These are phyloP conservation scores for Chaetomiaceae sp. DNA, from an alignment of 2,329 filamentous ascomycete species.

Conservation along the genomic window DNA sequence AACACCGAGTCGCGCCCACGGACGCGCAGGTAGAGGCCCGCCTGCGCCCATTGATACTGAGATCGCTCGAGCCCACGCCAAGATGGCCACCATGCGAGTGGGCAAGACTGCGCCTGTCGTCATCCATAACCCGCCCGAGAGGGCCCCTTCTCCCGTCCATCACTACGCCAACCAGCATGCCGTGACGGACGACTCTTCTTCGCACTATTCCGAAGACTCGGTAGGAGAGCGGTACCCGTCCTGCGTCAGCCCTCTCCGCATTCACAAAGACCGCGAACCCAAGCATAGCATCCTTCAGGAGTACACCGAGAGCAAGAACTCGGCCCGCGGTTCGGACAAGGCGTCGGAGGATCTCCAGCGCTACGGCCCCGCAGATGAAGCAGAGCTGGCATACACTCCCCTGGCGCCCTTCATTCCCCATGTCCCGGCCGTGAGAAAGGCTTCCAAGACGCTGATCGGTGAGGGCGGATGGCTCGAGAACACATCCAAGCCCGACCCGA, in stretches of 20 bases:
- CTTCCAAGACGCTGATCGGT: constrained; percentile 50
- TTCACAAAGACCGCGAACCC: constrained; percentile 20
- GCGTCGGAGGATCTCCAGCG: neutral
- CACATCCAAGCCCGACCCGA: constrained; percentile 25
- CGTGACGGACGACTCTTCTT: constrained; percentile 26
- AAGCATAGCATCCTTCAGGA: constrained; percentile 21
- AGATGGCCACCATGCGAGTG: neutral
- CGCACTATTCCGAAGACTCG: constrained; percentile 32
- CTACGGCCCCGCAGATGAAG: neutral
- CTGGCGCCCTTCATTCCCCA: constrained; percentile 36
- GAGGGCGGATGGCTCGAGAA: constrained; percentile 54
- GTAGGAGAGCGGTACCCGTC: constrained; percentile 14
- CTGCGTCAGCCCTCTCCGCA: constrained; percentile 28
- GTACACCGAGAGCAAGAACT: constrained; percentile 14
- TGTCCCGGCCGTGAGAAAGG: constrained; percentile 39
- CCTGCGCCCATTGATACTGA: constrained; percentile 17
- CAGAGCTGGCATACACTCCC: neutral
- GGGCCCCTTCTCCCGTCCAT: constrained; percentile 1
- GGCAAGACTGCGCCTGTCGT: constrained; percentile 3
- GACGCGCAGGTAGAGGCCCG: neutral
- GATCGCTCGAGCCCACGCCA: constrained; percentile 11
- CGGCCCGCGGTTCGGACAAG: constrained; percentile 6
- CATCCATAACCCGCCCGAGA: constrained; percentile 15
- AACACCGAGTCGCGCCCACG: neutral
- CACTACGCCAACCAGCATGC: neutral